Evolutionary conservation across 371 early-diverging fungal species (phyloP), one percentile per base, ranked within the genome.

Genomic region (Nematocida homosporus): DNA sequence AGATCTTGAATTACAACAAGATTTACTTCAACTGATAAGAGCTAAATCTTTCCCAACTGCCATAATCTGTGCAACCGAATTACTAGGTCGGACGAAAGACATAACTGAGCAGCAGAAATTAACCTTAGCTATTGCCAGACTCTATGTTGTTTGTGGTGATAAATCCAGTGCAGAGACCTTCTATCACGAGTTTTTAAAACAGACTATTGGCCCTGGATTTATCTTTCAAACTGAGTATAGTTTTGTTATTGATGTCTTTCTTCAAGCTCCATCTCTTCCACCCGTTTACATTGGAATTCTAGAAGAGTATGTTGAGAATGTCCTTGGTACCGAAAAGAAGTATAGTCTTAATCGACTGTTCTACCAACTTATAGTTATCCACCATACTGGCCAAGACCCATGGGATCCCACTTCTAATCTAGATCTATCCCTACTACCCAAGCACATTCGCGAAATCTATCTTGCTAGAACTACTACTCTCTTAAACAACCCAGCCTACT

Each of bases 231-330:
- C n/a, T 0, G 23, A 30, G 30, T 61, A 72, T 44, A 61, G 63
- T 44, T 72, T 57, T 41, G n/a, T 20, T 18, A 42, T 51, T 2
- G 63, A 27, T 27, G 1, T 51, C 3, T 61, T 72, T 47, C 23
- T 34, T 13, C 4, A 20, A 3, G 44, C 53, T 16, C 25, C 35
- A 18, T 20, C 5, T 13, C 37, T 23, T 1, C 35, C 3, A 0
- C 0, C n/a, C 16, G 37, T 25, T 6, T 30, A 35, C 16, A 5
- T 13, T 37, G 60, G 60, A 53, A 8, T 72, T 25, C 54, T 72
- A 20, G 44, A 72, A 16, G 75, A 72, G 48, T 59, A 59, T 48
- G 41, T 61, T n/a, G 5, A 23, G n/a, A 72, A 72, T 44, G 37
- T 56, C 16, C 32, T 18, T 32, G 37, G 23, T 35, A n/a, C 25